Evolutionary conservation across 2,329 filamentous ascomycete species (phyloP).

Genomic region (Monosporascus sp.): DNA sequence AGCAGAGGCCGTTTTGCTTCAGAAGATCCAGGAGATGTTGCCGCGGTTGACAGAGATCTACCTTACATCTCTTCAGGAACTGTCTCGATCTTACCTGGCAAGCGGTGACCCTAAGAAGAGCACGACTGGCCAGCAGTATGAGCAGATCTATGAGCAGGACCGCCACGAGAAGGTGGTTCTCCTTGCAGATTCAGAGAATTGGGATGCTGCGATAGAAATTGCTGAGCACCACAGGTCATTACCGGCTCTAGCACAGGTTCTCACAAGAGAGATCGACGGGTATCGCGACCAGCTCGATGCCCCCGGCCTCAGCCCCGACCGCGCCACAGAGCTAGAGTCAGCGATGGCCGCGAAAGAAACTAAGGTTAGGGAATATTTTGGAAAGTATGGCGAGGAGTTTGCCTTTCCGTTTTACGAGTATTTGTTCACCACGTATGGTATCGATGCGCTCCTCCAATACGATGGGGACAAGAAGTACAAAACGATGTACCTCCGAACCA

Average conservation of each 20-base stretch:
- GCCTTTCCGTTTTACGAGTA: conserved; percentile 76
- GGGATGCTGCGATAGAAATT: conserved; percentile 52
- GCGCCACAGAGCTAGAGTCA: conserved; percentile 33
- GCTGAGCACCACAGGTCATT: conserved; percentile 54
- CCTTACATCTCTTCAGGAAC: conserved; percentile 48
- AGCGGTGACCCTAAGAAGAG: conserved; percentile 38
- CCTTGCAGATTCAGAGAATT: conserved; percentile 49
- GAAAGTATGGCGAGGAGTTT: conserved; percentile 60
- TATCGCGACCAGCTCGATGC: conserved; percentile 30
- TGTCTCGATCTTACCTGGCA: conserved; percentile 43
- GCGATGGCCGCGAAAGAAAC: conserved; percentile 42
- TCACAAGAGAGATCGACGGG: conserved; percentile 46
- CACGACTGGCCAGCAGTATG: conserved; percentile 39
- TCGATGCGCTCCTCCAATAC: conserved; percentile 65
- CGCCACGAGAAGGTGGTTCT: conserved; percentile 47
- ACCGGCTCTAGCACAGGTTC: conserved; percentile 48
- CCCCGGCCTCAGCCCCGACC: conserved; percentile 29
- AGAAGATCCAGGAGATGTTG: conserved; percentile 41
- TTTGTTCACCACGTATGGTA: conserved; percentile 61
- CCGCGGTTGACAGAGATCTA: conserved; percentile 50
- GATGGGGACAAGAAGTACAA: conserved; percentile 65
- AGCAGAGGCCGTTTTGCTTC: conserved; percentile 31
- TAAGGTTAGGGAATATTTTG: conserved; percentile 49
- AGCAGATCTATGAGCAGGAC: conserved; percentile 43
- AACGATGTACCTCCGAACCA: conserved; percentile 71